phyloP scores from a whole-genome alignment of 768 basidiomycete genomes.

The Amanita jacksonii region DNA sequence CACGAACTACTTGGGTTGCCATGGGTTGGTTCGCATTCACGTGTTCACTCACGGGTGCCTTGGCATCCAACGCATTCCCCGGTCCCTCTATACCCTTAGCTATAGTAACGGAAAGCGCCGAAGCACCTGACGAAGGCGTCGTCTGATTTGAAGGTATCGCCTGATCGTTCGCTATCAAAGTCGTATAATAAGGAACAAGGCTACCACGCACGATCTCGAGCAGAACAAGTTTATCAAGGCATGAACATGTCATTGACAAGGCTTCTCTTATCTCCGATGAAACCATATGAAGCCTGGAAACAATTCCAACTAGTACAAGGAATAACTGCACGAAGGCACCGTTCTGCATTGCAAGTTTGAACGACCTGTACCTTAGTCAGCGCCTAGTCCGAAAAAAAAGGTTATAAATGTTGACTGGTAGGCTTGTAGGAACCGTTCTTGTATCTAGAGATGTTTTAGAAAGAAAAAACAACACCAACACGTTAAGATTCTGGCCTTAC shows the following conservation, averaged over 20 bases:
- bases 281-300: constrained; percentile 45
- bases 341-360: constrained; percentile 55
- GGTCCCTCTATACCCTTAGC: too few species aligned
- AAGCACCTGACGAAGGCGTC: background rate
- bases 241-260: background rate
- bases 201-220: constrained; percentile 3
- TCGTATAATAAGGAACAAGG: background rate
- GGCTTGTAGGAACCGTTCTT: constrained; percentile 31
- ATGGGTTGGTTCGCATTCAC: too few species aligned
- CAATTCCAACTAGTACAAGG: constrained; percentile 51
- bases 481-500: constrained; percentile 17
- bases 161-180: background rate
- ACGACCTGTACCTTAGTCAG: constrained; percentile 33
- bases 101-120: too few species aligned
- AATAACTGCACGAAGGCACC: constrained; percentile 66
- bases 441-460: too few species aligned
- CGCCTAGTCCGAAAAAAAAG: background rate
- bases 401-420: constrained; percentile 35
- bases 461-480: too few species aligned
- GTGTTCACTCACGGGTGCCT: too few species aligned
- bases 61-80: too few species aligned
- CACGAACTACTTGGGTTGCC: too few species aligned
- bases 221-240: background rate
- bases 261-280: constrained; percentile 33
- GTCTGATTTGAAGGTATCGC: background rate